phyloP scores from a whole-genome alignment of 305 asterid species.

The Striga hermonthica region DNA sequence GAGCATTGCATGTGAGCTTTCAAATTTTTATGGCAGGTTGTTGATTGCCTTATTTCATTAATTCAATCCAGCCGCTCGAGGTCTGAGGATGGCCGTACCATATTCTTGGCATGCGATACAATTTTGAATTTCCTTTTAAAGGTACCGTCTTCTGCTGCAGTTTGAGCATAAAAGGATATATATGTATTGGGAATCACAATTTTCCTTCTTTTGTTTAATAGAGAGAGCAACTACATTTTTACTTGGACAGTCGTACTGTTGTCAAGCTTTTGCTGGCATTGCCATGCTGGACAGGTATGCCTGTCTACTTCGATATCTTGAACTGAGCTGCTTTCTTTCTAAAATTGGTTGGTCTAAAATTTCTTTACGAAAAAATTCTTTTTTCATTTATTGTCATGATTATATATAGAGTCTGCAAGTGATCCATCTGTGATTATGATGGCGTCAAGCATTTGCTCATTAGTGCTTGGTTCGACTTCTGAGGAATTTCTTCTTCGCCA shows the following conservation, averaged over 20 bases:
- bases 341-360: too few species aligned
- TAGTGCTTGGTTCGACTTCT: conserved; percentile 64
- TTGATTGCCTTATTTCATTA: conserved; percentile 49
- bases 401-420: conserved; percentile 7
- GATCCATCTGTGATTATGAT: conserved; percentile 57
- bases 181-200: conserved; percentile 20
- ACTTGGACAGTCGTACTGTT: conserved; percentile 42
- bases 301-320: conserved; percentile 9
- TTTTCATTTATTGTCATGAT: conserved; percentile 17
- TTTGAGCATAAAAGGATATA: conserved; percentile 23
- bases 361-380: neutral
- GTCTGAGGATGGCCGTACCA: conserved; percentile 46
- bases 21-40: conserved; percentile 51
- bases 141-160: conserved; percentile 37
- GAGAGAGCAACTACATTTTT: conserved; percentile 43
- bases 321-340: neutral
- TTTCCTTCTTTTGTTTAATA: conserved; percentile 31
- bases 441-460: conserved; percentile 79
- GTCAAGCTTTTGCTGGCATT: conserved; percentile 63
- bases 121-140: conserved; percentile 70
- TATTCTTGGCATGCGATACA: conserved; percentile 86
- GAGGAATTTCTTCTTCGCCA: conserved; percentile 64
- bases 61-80: conserved; percentile 40
- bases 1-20: conserved; percentile 19
- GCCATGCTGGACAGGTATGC: conserved; percentile 62